Base-by-base conservation (phyloP, 2,329 filamentous ascomycete species). In the Fusarium gaditjirri region DNA sequence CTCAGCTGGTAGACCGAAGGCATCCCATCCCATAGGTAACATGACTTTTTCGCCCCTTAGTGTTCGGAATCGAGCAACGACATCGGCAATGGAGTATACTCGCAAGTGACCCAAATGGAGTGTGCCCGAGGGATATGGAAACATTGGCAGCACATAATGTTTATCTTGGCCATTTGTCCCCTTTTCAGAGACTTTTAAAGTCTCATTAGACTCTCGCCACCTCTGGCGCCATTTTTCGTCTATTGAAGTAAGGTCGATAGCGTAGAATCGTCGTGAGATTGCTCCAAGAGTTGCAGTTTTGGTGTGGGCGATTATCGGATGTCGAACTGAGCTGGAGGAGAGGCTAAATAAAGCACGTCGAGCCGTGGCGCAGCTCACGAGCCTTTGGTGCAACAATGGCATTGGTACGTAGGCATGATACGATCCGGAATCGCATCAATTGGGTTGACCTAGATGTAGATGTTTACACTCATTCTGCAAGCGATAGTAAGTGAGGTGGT, bases 21-120 rank as follows among this genome's bases (percentile, higher is more conserved):
- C 93, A 84, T 97, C 94, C 94, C 94, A 97, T 16, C 94, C 94
- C 88, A 97, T 97, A n/a, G 94, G 94, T 71, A 97, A 89, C 58
- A 97, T 82, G 36, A 97, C 93, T 61, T 92, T 83, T 73, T 90
- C 86, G 21, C 94, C 94, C 74, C 91, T 90, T 83, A 97, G 90
- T 31, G 87, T 88, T 76, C 91, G 89, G 78, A 91, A 97, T 59
- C 94, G 89, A 19, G 94, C 90, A 57, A 97, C 83, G 14, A 95
- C 92, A 83, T 97, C 94, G 68, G 94, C 94, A 72, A 97, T 96
- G 41, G 94, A 94, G 84, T 97, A 97, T 54, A 97, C 94, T 50
- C 94, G 91, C 42, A 97, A 84, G 80, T 97, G 94, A 19, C 94
- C 94, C 68, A 97, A 90, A 80, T 97, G 94, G 33, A 97, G 87